These are phyloP conservation scores for Fragaria ananassa DNA, from an alignment of 306 rosid species.

Conservation along the genomic window DNA sequence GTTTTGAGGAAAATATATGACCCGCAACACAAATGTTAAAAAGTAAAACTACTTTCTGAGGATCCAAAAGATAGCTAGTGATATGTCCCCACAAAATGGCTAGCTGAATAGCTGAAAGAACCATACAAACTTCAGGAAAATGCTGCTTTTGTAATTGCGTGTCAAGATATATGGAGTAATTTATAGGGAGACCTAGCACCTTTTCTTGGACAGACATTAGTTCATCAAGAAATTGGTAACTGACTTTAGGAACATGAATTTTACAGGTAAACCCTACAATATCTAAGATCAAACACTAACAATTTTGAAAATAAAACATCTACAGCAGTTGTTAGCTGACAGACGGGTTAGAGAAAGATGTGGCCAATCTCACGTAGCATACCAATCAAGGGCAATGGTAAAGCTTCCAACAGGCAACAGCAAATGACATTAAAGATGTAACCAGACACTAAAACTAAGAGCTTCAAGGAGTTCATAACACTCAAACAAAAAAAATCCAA, in stretches of 20 bases:
- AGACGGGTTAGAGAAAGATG: neutral
- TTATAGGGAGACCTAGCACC: neutral
- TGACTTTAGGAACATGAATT: constrained; percentile 10
- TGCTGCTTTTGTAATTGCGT: neutral
- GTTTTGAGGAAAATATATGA: constrained; percentile 8
- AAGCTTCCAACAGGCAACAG: neutral
- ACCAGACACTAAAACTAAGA: neutral
- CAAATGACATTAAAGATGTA: neutral
- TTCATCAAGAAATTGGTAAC: neutral
- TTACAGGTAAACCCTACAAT: neutral
- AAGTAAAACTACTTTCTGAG: constrained; percentile 46
- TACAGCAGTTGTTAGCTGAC: neutral
- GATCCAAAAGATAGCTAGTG: constrained; percentile 26
- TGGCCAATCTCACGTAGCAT: neutral
- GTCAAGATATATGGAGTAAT: neutral
- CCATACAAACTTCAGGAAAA: neutral
- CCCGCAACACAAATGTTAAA: constrained; percentile 30
- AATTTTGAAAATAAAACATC: neutral
- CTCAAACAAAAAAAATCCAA: neutral
- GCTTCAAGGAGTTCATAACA: neutral
- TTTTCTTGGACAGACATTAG: neutral
- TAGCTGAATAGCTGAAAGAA: constrained; percentile 8
- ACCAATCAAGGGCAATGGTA: neutral
- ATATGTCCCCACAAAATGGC: constrained; percentile 36
- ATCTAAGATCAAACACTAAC: neutral